Conservation (phyloP, 2,329 filamentous ascomycete genomes). For the Ascochyta lentis region DNA sequence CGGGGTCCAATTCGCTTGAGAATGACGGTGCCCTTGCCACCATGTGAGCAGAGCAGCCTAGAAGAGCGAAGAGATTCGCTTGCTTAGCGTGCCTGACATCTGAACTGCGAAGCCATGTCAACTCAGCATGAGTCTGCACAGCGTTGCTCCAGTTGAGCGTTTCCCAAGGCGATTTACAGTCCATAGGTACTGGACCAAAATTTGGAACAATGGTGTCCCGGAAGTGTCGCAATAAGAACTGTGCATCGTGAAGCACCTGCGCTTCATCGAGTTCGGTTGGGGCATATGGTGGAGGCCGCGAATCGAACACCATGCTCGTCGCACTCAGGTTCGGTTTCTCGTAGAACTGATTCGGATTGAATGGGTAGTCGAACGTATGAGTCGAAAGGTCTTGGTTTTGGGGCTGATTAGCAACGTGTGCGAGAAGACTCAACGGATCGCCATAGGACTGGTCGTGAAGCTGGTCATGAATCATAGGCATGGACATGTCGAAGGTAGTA, state of each 20-base stretch:
- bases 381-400: not conserved
- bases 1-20: not conserved
- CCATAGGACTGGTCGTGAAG: constrained; percentile 7
- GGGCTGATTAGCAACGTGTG: constrained; percentile 14
- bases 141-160: constrained; percentile 22
- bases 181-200: constrained; percentile 20
- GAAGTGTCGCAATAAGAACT: constrained; percentile 24
- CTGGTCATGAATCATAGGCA: constrained; percentile 11
- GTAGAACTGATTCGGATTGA: not conserved
- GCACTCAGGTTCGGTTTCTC: not conserved
- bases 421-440: constrained; percentile 13
- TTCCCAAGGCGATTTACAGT: constrained; percentile 26
- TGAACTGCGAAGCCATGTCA: constrained; percentile 18
- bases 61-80: constrained; percentile 20
- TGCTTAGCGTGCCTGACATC: constrained; percentile 22
- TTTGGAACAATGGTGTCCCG: constrained; percentile 19
- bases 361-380: not conserved
- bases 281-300: constrained; percentile 12
- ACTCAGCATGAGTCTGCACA: constrained; percentile 20
- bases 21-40: constrained; percentile 1
- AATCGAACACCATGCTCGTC: not conserved
- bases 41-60: constrained; percentile 21
- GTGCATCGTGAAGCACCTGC: constrained; percentile 16
- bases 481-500: constrained; percentile 15
- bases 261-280: constrained; percentile 11